Evolutionary conservation across 2,329 filamentous ascomycete species (phyloP).

Genomic region (Calycina herbarum): DNA sequence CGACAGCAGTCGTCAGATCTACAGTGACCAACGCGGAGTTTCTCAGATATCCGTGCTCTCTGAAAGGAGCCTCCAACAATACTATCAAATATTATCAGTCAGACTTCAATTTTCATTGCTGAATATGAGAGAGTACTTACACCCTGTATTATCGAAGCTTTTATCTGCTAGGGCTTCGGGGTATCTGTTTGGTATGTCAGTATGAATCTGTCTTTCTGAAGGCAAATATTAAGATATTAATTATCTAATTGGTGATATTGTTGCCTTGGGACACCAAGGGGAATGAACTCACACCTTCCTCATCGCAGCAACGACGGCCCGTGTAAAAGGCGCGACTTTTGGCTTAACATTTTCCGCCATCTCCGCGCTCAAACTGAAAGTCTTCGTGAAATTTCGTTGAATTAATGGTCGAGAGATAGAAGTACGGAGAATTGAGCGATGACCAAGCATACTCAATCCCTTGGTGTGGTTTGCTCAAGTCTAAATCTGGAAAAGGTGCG

Average conservation of each 20-base stretch:
- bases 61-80: conserved; percentile 68
- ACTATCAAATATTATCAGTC: conserved; percentile 44
- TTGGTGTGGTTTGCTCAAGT: background rate
- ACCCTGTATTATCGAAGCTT: conserved; percentile 94
- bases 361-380: background rate
- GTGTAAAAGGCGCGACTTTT: conserved; percentile 11
- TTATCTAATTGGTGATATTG: too few relatives aligned
- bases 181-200: conserved; percentile 57
- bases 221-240: background rate
- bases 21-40: conserved; percentile 80
- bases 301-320: conserved; percentile 4
- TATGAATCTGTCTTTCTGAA: background rate
- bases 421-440: background rate
- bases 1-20: conserved; percentile 86
- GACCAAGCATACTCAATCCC: background rate
- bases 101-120: background rate
- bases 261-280: too few relatives aligned
- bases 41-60: conserved; percentile 49
- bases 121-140: conserved; percentile 38
- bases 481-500: background rate
- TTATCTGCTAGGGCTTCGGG: conserved; percentile 86
- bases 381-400: background rate
- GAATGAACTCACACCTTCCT: conserved; percentile 62
- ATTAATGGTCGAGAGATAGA: background rate
- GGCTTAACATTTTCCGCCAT: background rate